phyloP scores from a whole-genome alignment of 176 grass and related monocot species.

The Musa acuminata region DNA sequence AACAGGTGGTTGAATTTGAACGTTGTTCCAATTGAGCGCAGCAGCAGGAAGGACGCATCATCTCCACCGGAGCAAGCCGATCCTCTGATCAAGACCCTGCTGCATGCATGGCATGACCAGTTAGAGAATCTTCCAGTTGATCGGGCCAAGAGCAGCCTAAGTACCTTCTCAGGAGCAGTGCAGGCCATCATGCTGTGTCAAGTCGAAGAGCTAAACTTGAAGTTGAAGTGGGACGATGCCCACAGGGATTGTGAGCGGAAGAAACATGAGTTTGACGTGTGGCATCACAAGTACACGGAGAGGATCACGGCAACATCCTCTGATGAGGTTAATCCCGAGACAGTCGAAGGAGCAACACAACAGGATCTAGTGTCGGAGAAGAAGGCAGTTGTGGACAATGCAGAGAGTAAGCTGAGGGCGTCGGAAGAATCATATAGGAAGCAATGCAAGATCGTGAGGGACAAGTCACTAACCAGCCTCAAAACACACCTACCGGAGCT shows the following conservation, averaged over 20 bases:
- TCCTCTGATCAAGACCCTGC: constrained; percentile 57
- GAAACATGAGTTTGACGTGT: constrained; percentile 55
- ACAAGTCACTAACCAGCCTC: constrained; percentile 63
- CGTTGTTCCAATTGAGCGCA: constrained; percentile 52
- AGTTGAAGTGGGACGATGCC: constrained; percentile 29
- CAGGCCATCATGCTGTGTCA: constrained; percentile 49
- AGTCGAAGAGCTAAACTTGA: constrained; percentile 46
- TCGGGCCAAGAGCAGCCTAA: constrained; percentile 33
- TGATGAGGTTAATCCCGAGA: constrained; percentile 26
- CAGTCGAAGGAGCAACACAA: background rate
- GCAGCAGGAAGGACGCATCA: constrained; percentile 31
- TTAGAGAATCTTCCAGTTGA: constrained; percentile 45
- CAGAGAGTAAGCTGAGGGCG: constrained; percentile 30
- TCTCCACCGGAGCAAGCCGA: constrained; percentile 24
- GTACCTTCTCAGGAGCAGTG: constrained; percentile 47
- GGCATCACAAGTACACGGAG: constrained; percentile 46
- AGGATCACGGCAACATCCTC: constrained; percentile 23
- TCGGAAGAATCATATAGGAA: constrained; percentile 31
- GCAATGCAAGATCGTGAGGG: constrained; percentile 60
- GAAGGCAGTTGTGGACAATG: constrained; percentile 26
- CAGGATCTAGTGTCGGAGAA: constrained; percentile 35
- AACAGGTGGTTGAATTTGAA: constrained; percentile 63
- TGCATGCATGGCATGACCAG: constrained; percentile 46
- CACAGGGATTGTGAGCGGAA: constrained; percentile 46
- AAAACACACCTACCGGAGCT: constrained; percentile 48